Conservation (phyloP, 192 early-diverging fungal genomes). For the Obelidium mucronatum region DNA sequence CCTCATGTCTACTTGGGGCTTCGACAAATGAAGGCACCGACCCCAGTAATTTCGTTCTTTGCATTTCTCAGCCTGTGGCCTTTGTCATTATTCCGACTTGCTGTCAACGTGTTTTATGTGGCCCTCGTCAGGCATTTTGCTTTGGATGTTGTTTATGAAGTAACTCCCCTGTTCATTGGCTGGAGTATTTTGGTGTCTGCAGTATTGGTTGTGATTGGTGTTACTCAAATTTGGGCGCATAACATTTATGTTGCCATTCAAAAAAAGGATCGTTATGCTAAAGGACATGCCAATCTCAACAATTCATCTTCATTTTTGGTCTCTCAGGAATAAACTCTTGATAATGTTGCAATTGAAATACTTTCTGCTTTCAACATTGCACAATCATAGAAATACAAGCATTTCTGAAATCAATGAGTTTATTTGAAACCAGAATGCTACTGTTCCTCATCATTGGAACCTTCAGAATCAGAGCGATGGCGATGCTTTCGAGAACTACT, state of each 20-base stretch:
- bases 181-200: background rate
- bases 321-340: no score
- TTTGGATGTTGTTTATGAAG: background rate
- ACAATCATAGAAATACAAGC: no score
- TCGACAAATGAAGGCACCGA: background rate
- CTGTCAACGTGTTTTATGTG: background rate
- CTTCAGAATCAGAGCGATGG: constrained; percentile 10
- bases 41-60: background rate
- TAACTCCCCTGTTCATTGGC: background rate
- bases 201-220: background rate
- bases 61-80: background rate
- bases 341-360: no score
- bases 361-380: no score
- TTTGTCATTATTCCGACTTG: background rate
- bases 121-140: background rate
- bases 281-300: no score
- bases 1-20: background rate
- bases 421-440: no score
- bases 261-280: background rate
- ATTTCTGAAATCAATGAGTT: no score
- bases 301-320: no score
- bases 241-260: background rate
- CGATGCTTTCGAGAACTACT: constrained; percentile 11
- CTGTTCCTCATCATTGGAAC: background rate
- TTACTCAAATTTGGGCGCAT: constrained; percentile 1